A percentile compares a stretch with the other conserved stretches of the same genome.
Evolutionary conservation across 305 asterid species (phyloP).

Genomic region (Fraxinus albicans): DNA sequence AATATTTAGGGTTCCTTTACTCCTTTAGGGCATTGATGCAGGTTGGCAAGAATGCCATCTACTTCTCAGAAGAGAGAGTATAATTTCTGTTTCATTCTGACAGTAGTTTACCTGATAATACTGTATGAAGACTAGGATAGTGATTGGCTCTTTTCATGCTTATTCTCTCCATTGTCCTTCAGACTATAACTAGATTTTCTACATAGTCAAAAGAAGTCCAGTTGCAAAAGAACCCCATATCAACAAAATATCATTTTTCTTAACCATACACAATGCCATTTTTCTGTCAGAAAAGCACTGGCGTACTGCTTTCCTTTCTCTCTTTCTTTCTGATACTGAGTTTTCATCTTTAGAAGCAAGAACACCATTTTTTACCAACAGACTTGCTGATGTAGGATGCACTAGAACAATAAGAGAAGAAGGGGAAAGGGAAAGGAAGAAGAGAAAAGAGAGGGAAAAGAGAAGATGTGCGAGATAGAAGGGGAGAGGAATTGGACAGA

Average conservation of each 20-base stretch:
- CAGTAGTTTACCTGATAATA: constrained; percentile 4
- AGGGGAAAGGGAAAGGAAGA: neutral
- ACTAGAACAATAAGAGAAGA: neutral
- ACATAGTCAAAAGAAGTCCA: neutral
- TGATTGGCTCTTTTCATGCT: constrained; percentile 2
- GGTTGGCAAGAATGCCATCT: neutral
- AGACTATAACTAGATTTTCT: neutral
- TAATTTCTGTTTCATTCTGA: constrained; percentile 1
- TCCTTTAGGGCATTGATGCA: neutral
- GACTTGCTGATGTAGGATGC: neutral
- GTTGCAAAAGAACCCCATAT: neutral
- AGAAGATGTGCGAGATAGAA: neutral
- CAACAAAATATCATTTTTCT: neutral
- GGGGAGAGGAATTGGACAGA: neutral
- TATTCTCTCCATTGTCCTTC: neutral
- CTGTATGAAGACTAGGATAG: neutral
- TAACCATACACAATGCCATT: neutral
- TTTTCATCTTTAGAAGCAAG: neutral
- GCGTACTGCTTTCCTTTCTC: neutral
- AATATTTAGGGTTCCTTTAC: constrained; percentile 2
- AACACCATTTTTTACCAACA: neutral
- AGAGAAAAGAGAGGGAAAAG: neutral
- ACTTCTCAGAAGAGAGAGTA: neutral
- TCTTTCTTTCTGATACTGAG: neutral
- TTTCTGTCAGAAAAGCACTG: neutral